Evolutionary conservation across 2,329 filamentous ascomycete species (phyloP).

Genomic region (Fusarium nygamai): DNA sequence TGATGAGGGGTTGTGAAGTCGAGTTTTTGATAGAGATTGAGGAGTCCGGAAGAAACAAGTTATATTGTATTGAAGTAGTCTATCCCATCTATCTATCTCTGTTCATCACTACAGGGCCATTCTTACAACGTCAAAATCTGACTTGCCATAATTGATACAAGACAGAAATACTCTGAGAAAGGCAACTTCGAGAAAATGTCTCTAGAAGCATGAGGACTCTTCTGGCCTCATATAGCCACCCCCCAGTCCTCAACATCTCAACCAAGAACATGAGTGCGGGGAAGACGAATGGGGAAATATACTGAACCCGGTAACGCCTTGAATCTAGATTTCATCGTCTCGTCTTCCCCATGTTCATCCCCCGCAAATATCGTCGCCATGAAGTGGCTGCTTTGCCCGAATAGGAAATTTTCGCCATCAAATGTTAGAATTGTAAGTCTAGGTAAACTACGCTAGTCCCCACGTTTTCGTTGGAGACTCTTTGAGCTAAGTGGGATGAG

Average conservation of each 20-base stretch:
- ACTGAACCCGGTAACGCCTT: neutral
- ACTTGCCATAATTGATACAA: conserved; percentile 11
- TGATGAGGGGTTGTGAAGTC: conserved; percentile 3
- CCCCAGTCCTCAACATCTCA: neutral
- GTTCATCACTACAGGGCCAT: neutral
- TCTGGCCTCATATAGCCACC: neutral
- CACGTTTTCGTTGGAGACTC: neutral
- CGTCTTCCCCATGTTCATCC: conserved; percentile 10
- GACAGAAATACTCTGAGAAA: neutral
- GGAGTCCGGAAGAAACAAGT: neutral
- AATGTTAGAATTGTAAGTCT: neutral
- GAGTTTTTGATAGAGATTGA: neutral
- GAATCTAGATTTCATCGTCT: neutral
- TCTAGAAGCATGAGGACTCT: neutral
- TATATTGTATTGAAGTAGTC: neutral
- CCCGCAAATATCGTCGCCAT: conserved; percentile 8
- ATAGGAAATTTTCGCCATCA: conserved; percentile 14
- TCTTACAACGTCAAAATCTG: neutral
- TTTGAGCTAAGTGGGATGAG: neutral
- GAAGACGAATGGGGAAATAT: neutral
- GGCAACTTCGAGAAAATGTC: neutral
- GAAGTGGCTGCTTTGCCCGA: neutral
- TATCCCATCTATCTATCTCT: neutral
- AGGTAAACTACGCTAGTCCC: neutral
- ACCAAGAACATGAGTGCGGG: neutral